Percentiles rank a stretch among this genome's conserved stretches.
Conservation (phyloP, 495 filamentous ascomycete species). For the Schizothecium vesticola region DNA sequence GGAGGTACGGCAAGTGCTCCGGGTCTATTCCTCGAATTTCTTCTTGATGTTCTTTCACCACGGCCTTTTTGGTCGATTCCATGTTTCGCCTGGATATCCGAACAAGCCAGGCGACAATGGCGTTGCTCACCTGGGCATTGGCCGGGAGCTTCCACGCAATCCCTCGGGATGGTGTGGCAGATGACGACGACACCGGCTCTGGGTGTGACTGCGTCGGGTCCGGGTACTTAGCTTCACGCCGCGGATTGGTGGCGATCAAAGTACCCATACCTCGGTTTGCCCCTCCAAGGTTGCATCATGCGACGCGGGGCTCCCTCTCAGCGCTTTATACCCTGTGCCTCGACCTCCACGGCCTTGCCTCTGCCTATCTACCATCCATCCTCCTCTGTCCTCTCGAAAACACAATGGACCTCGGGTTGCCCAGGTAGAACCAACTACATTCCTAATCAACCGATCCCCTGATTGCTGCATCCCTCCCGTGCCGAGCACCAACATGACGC, state of each 20-base stretch:
- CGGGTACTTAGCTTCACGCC: neutral
- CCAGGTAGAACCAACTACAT: neutral
- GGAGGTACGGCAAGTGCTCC: neutral
- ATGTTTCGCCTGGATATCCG: neutral
- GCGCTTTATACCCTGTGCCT: constrained; percentile 5
- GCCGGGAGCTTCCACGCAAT: neutral
- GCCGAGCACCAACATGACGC: constrained; percentile 18
- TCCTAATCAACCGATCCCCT: neutral
- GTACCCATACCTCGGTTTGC: neutral
- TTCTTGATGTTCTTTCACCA: too few species aligned
- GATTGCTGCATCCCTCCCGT: neutral
- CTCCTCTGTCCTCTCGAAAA: neutral
- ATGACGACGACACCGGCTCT: constrained; percentile 15
- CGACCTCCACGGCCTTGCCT: neutral
- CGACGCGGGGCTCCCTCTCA: constrained; percentile 11
- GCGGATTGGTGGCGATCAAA: neutral
- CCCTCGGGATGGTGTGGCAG: constrained; percentile 8
- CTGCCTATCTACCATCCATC: neutral
- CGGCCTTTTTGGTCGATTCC: too few species aligned
- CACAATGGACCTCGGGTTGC: neutral
- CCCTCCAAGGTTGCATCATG: constrained; percentile 13
- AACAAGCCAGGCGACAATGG: neutral
- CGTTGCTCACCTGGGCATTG: neutral
- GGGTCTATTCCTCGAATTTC: neutral
- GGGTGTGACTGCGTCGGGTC: neutral